Evolutionary conservation across 768 basidiomycete species (phyloP).

Genomic region (Phaeolepiota aurea): DNA sequence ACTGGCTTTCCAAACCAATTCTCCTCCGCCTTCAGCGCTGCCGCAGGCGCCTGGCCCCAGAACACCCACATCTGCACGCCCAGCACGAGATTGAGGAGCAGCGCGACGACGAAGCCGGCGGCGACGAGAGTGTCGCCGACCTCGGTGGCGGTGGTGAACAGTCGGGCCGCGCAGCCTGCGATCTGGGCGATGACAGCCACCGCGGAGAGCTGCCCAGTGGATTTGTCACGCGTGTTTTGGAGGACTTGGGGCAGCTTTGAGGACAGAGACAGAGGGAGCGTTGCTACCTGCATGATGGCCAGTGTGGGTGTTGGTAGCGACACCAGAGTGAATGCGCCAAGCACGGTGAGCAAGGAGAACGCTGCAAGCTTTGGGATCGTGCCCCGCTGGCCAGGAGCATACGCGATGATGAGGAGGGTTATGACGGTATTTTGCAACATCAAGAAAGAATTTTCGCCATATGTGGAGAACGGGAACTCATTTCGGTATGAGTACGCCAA

Average conservation of each 20-base stretch:
- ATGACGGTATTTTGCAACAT: slow-evolving; percentile 84
- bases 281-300: slow-evolving; percentile 69
- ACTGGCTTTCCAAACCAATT: slow-evolving; percentile 3
- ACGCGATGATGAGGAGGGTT: slow-evolving; percentile 77
- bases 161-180: slow-evolving; percentile 79
- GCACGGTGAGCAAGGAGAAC: slow-evolving; percentile 18
- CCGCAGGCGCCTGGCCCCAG: slow-evolving; percentile 44
- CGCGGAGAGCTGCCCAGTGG: slow-evolving; percentile 90
- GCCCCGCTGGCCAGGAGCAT: slow-evolving; percentile 28
- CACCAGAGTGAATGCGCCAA: slow-evolving; percentile 31
- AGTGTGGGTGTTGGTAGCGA: slow-evolving; percentile 41
- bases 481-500: slow-evolving; percentile 82
- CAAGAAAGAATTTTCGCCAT: slow-evolving; percentile 95
- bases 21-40: slow-evolving; percentile 12
- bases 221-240: slow-evolving; percentile 64
- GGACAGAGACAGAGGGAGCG: slow-evolving; percentile 85
- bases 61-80: slow-evolving; percentile 81
- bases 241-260: slow-evolving; percentile 93
- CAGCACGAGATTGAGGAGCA: slow-evolving; percentile 75
- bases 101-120: slow-evolving; percentile 79
- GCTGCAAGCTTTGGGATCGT: slow-evolving; percentile 24
- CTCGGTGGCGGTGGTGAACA: slow-evolving; percentile 91
- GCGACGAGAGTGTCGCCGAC: slow-evolving; percentile 75
- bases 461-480: slow-evolving; percentile 91
- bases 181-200: slow-evolving; percentile 89